Evolutionary conservation across 441 rosid genomes (phyloP).

Genomic region (Brassica balearica): DNA sequence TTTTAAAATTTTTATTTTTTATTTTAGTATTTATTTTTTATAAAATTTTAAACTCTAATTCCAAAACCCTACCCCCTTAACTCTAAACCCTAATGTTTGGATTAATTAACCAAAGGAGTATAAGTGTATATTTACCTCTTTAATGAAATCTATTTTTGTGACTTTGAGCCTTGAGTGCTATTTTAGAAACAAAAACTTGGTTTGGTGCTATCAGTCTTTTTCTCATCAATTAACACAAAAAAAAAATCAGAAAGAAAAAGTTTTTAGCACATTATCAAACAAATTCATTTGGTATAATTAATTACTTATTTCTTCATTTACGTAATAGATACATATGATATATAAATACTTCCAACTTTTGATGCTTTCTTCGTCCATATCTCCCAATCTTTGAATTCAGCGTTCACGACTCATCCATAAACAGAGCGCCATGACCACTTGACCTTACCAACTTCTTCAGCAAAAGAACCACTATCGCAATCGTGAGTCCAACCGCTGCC

Average conservation of each 20-base stretch:
- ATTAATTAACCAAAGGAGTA: no score
- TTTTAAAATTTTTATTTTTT: no score
- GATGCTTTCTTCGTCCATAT: background rate
- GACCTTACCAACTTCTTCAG: slow-evolving; percentile 84
- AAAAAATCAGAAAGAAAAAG: background rate
- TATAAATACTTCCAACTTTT: slow-evolving; percentile 12
- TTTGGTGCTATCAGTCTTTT: no score
- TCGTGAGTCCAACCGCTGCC: slow-evolving; percentile 88
- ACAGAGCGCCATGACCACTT: slow-evolving; percentile 75
- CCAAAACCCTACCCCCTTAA: no score
- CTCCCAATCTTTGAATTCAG: background rate
- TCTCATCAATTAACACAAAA: no score
- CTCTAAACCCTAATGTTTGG: no score
- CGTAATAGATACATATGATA: background rate
- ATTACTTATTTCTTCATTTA: background rate
- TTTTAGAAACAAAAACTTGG: no score
- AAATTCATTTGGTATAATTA: background rate
- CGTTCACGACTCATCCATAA: slow-evolving; percentile 59
- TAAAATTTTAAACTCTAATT: no score
- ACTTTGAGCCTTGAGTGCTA: no score
- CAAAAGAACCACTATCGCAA: slow-evolving; percentile 83
- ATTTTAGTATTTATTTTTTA: no score
- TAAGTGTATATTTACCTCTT: no score
- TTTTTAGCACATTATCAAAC: background rate
- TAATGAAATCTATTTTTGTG: no score